Conservation (phyloP, 331 rosid species). For the Rosa hybrid region DNA sequence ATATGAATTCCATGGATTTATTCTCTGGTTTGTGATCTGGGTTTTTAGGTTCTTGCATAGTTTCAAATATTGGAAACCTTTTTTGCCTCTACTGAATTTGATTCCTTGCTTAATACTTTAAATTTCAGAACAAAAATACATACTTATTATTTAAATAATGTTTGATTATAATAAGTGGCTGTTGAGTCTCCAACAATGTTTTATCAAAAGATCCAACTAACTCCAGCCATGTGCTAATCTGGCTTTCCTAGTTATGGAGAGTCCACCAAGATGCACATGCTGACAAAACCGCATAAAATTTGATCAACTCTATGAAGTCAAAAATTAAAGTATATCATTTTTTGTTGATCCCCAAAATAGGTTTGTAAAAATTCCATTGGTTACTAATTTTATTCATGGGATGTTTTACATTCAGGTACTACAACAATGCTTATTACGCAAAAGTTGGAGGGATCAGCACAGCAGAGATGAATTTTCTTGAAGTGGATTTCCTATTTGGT, state of each 20-base stretch:
- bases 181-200: background rate
- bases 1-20: background rate
- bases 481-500: constrained; percentile 81
- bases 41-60: background rate
- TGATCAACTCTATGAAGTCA: background rate
- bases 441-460: constrained; percentile 90
- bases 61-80: background rate
- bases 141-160: background rate
- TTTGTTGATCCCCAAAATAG: background rate
- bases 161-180: background rate
- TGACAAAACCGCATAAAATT: background rate
- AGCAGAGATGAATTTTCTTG: constrained; percentile 79
- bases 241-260: background rate
- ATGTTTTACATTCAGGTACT: constrained; percentile 50
- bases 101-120: background rate
- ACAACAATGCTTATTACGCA: constrained; percentile 90
- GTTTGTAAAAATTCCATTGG: background rate
- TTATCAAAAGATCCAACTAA: constrained; percentile 5
- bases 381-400: background rate
- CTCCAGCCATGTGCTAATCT: constrained; percentile 20
- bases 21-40: background rate
- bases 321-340: background rate
- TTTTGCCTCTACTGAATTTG: background rate
- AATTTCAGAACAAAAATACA: background rate
- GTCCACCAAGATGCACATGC: constrained; percentile 10